Evolutionary conservation across 345 rosid genomes (phyloP).

Genomic region (Populus pruinosa): DNA sequence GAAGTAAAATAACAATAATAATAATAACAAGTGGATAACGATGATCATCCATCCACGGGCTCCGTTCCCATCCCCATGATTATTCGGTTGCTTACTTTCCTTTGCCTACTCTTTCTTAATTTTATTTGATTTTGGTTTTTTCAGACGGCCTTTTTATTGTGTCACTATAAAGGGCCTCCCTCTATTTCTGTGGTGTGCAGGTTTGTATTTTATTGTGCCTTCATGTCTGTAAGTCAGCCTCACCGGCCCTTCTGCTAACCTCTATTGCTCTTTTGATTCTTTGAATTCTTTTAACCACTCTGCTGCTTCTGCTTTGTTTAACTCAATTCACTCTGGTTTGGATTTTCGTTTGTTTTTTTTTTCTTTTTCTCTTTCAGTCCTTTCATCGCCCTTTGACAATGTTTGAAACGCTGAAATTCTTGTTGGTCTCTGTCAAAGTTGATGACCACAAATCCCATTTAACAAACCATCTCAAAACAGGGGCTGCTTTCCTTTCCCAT

Average conservation of each 20-base stretch:
- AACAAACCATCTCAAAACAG: neutral
- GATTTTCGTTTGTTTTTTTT: neutral
- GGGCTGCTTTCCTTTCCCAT: neutral
- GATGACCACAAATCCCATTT: neutral
- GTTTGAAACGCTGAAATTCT: no score
- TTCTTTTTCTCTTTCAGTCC: no score
- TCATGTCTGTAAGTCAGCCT: conserved; percentile 28
- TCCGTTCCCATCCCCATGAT: conserved; percentile 26
- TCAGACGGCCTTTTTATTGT: no score
- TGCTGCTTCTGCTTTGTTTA: neutral
- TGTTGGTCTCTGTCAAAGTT: no score
- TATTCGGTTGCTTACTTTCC: conserved; percentile 31
- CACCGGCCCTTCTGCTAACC: neutral
- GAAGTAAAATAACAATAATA: neutral
- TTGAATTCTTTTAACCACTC: neutral
- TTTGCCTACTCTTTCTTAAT: conserved; percentile 10
- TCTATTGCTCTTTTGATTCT: neutral
- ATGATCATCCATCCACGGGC: conserved; percentile 14
- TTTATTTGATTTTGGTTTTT: no score
- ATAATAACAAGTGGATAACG: conserved; percentile 25
- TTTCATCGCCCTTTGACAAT: no score
- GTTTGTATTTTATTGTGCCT: conserved; percentile 15
- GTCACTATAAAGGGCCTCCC: no score
- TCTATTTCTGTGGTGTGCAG: conserved; percentile 19
- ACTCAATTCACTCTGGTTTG: neutral